Conservation (phyloP, 2,329 filamentous ascomycete species). For the Fusarium praegraminearum region DNA sequence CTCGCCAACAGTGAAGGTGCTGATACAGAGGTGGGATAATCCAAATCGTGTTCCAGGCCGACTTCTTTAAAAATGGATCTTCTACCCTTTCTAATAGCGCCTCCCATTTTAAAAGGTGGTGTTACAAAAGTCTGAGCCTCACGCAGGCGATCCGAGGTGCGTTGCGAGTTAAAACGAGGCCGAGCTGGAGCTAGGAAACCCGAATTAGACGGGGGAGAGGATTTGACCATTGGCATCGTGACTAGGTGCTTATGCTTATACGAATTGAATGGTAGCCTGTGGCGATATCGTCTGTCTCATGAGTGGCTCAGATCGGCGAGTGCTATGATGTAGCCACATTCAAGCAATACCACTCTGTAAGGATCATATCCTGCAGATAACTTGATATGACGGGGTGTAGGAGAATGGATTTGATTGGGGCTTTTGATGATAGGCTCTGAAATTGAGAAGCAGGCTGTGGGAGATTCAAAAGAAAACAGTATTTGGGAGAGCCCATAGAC, state of each 20-base stretch:
- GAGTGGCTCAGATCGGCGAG: constrained; percentile 43
- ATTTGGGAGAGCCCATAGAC: not conserved
- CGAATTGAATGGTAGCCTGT: constrained; percentile 30
- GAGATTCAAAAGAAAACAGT: constrained; percentile 1
- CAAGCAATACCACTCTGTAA: constrained; percentile 40
- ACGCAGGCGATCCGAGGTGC: constrained; percentile 64
- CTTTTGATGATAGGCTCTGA: constrained; percentile 8
- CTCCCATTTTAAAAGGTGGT: constrained; percentile 56
- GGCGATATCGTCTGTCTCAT: constrained; percentile 34
- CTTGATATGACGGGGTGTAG: constrained; percentile 21
- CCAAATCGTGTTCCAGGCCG: constrained; percentile 57
- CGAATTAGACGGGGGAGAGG: constrained; percentile 35
- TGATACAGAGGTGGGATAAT: constrained; percentile 38
- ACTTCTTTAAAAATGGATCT: constrained; percentile 66
- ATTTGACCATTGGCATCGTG: constrained; percentile 42
- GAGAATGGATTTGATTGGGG: constrained; percentile 8
- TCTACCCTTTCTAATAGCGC: constrained; percentile 63
- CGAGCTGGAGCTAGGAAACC: constrained; percentile 49
- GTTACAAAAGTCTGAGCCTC: constrained; percentile 58
- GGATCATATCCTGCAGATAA: constrained; percentile 42
- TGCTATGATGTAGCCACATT: constrained; percentile 47
- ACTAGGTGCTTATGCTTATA: constrained; percentile 13
- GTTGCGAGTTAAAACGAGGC: constrained; percentile 63
- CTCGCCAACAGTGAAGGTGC: constrained; percentile 25
- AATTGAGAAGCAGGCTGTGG: constrained; percentile 11